These are phyloP conservation scores for Alternaria dauci DNA, from an alignment of 2,329 filamentous ascomycete genomes.

Conservation along the genomic window DNA sequence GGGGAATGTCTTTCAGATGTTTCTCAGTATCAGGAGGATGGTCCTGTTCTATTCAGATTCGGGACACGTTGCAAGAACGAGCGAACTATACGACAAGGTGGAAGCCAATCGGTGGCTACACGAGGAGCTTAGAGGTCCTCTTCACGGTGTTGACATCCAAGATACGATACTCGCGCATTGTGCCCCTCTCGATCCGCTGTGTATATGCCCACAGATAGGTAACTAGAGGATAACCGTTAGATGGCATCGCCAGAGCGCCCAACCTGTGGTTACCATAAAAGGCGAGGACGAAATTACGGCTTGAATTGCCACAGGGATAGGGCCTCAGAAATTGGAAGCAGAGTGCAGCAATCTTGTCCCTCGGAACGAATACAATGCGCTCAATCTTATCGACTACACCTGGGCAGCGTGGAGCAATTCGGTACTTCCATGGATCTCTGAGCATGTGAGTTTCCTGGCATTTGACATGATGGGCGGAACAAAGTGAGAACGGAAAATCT, in stretches of 20 bases:
- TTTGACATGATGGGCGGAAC: background rate
- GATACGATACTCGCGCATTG: background rate
- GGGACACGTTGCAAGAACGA: accelerated
- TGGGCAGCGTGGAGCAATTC: background rate
- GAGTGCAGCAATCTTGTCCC: background rate
- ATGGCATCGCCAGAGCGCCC: background rate
- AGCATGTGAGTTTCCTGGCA: background rate
- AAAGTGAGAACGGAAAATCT: accelerated
- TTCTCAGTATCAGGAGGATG: background rate
- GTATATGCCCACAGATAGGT: background rate
- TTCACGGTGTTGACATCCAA: accelerated
- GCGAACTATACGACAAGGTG: background rate
- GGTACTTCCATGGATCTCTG: background rate
- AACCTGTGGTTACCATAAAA: background rate
- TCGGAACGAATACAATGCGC: background rate
- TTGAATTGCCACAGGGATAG: background rate
- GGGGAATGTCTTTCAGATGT: background rate
- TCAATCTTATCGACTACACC: background rate
- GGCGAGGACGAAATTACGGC: background rate
- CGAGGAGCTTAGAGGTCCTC: background rate
- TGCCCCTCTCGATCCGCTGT: background rate
- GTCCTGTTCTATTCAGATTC: background rate
- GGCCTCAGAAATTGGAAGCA: background rate
- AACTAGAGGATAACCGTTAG: background rate
- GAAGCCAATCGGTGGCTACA: background rate